Evolutionary conservation across 257 asterid genomes (phyloP), one percentile per base, ranked within the genome.

Genomic region (Nicotiana tabacum): DNA sequence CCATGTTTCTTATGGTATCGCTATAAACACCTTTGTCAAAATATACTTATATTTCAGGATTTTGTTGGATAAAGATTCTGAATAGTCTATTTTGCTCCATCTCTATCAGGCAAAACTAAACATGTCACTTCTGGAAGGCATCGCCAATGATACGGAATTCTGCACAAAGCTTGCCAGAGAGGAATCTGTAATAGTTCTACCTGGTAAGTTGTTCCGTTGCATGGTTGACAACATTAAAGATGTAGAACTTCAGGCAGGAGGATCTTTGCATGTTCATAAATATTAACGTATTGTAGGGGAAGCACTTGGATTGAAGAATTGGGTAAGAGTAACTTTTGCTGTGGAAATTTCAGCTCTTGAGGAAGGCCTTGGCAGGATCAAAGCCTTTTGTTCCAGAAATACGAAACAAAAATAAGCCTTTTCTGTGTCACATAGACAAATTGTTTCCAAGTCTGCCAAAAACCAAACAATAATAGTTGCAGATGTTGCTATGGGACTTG

Each of bases 1-100:
- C 92, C 72, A 90, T 93, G 97, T 87, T 90, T 84, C 77, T 90
- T 24, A 85, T 93, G 97, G 97, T 90, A 87, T 76, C 17, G 11
- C 66, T 66, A 17, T 15, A 67, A 17, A 33, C 35, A 17, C 39
- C 48, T 24, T 17, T 46, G 64, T 51, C 80, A 0, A 0, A 48
- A 74, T 27, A 48, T 27, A 0, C 16, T 27, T 29, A 27, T 15
- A 24, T 48, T 82, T 66, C 13, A 9, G 13, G 16, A 48, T 60
- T 48, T 70, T 24, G 33, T 32, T 83, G 3, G 3, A 6, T 7
- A 1, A 9, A n/a, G 64, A 1, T 60, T 46, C 81, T 82, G 79
- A 82, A 27, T 57, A 43, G 46, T 80, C 62, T 81, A 24, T 17
- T 21, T 65, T 21, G 68, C 6, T 58, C n/a, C n/a, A 82, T 7